A percentile compares a stretch with the other conserved stretches of the same genome.
These are phyloP conservation scores for Umbelopsis ramanniana DNA, from an alignment of 192 early-diverging fungal species.

Conservation along the genomic window DNA sequence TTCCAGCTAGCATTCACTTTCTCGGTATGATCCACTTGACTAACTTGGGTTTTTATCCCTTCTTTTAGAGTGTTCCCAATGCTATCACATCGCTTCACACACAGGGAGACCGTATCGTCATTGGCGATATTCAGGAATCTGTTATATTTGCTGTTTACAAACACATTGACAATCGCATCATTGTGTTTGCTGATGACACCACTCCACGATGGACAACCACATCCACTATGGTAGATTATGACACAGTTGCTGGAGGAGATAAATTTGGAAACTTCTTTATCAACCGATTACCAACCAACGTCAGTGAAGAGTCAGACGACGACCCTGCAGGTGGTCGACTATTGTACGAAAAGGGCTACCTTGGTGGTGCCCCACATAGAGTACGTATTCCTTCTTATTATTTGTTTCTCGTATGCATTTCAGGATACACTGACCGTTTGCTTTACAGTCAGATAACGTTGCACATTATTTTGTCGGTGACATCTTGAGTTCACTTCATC, in stretches of 20 bases:
- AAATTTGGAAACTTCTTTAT: slow-evolving; percentile 97
- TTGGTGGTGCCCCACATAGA: slow-evolving; percentile 89
- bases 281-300: slow-evolving; percentile 67
- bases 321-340: slow-evolving; percentile 87
- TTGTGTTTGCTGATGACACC: slow-evolving; percentile 94
- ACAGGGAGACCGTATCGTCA: slow-evolving; percentile 80
- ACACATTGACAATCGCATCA: slow-evolving; percentile 78
- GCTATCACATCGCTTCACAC: slow-evolving; percentile 74
- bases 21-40: background rate
- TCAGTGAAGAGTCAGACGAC: slow-evolving; percentile 78
- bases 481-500: slow-evolving; percentile 78
- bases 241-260: slow-evolving; percentile 92
- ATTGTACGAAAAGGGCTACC: slow-evolving; percentile 77
- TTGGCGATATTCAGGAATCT: slow-evolving; percentile 90
- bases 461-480: slow-evolving; percentile 89
- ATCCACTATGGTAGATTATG: slow-evolving; percentile 85
- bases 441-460: slow-evolving; percentile 60
- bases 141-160: slow-evolving; percentile 78
- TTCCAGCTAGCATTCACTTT: background rate
- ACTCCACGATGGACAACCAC: slow-evolving; percentile 84
- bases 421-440: slow-evolving; percentile 16
- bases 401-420: background rate
- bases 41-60: background rate
- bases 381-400: slow-evolving; percentile 37
- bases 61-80: slow-evolving; percentile 72